Evolutionary conservation across 179 eudicot genomes (phyloP).

Genomic region (Silene coronaria): DNA sequence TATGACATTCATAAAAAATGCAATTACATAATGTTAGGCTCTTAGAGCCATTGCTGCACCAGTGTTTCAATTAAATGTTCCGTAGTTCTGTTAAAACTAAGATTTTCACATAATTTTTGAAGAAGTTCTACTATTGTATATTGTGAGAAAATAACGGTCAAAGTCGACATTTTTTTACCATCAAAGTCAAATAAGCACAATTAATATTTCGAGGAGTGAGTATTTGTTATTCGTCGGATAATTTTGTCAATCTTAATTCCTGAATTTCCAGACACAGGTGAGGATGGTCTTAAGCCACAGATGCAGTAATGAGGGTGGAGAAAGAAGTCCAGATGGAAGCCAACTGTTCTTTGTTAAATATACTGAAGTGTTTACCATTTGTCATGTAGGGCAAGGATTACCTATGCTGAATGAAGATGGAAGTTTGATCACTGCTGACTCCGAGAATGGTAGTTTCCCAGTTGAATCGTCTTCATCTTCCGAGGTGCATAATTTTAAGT

Average conservation of each 20-base stretch:
- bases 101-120: no score
- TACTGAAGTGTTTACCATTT: not conserved
- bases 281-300: not conserved
- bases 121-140: no score
- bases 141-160: not conserved
- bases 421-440: conserved; percentile 46
- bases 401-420: conserved; percentile 89
- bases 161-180: not conserved
- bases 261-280: not conserved
- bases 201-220: not conserved
- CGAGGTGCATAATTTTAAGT: conserved; percentile 45
- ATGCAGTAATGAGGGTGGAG: not conserved
- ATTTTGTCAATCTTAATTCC: not conserved
- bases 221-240: not conserved
- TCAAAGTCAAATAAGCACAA: not conserved
- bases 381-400: conserved; percentile 61
- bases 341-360: conserved; percentile 1
- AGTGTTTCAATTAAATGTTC: no score
- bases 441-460: conserved; percentile 42
- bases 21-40: no score
- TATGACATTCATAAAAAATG: no score
- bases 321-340: conserved; percentile 1
- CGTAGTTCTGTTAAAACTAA: no score
- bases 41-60: no score
- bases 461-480: conserved; percentile 48